Conservation (phyloP, 2,329 filamentous ascomycete species). For the Pseudogymnoascus sp. region DNA sequence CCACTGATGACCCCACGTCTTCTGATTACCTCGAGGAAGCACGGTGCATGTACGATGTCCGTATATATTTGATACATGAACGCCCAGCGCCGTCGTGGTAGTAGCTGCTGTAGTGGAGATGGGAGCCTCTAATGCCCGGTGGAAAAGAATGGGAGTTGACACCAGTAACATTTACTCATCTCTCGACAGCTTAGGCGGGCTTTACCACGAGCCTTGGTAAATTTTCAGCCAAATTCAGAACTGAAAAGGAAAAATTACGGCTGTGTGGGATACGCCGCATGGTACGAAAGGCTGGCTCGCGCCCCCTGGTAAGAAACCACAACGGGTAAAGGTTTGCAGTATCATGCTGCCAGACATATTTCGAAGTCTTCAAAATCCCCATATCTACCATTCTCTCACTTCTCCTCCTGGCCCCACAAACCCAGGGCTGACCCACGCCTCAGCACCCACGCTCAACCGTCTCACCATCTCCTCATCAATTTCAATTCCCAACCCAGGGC, state of each 20-base stretch:
- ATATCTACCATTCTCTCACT: conserved; percentile 56
- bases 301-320: background rate
- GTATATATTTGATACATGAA: background rate
- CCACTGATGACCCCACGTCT: conserved; percentile 40
- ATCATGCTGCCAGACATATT: no score
- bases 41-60: background rate
- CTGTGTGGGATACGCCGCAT: background rate
- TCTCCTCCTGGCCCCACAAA: conserved; percentile 61
- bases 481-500: conserved; percentile 60
- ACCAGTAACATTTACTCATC: conserved; percentile 32
- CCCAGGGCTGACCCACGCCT: conserved; percentile 56
- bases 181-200: conserved; percentile 32
- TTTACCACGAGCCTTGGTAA: conserved; percentile 33
- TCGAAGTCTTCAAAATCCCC: background rate
- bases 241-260: conserved; percentile 15
- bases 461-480: conserved; percentile 61
- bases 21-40: background rate
- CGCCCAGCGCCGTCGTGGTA: background rate
- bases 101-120: background rate
- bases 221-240: conserved; percentile 27
- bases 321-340: background rate
- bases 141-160: conserved; percentile 31
- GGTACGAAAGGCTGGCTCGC: background rate
- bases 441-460: conserved; percentile 45
- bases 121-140: conserved; percentile 13